phyloP scores from a whole-genome alignment of 2,329 filamentous ascomycete genomes.

The Mycogone perniciosa region DNA sequence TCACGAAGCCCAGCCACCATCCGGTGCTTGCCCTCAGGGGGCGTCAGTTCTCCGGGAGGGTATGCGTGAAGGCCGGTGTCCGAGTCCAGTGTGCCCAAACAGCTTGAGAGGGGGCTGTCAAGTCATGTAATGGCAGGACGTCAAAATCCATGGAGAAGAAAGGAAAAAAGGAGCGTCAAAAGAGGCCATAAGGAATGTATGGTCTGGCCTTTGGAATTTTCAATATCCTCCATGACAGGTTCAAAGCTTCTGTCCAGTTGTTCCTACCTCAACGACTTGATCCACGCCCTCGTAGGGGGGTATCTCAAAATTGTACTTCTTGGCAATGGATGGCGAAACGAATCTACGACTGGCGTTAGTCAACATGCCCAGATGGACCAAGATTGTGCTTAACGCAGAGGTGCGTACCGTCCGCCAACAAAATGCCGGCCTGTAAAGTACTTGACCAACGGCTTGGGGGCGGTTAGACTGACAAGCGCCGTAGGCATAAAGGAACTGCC shows the following conservation, averaged over 20 bases:
- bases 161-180: conserved; percentile 1
- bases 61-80: conserved; percentile 49
- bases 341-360: conserved; percentile 50
- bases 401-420: conserved; percentile 68
- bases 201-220: conserved; percentile 2
- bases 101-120: conserved; percentile 49
- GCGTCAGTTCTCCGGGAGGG: conserved; percentile 32
- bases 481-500: conserved; percentile 76
- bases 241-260: conserved; percentile 48
- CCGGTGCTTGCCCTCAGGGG: conserved; percentile 41
- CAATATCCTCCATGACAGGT: neutral
- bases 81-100: conserved; percentile 55
- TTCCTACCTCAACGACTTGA: conserved; percentile 73
- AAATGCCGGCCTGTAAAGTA: conserved; percentile 87
- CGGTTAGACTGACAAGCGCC: conserved; percentile 80
- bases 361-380: neutral
- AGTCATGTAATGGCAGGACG: conserved; percentile 39
- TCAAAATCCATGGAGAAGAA: conserved; percentile 1
- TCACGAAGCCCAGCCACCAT: conserved; percentile 42
- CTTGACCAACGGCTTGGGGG: conserved; percentile 83
- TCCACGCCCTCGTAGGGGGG: conserved; percentile 81
- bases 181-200: conserved; percentile 6
- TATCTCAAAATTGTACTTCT: conserved; percentile 80
- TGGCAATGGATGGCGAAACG: conserved; percentile 66
- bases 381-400: neutral